Percentiles rank a stretch among this genome's conserved stretches.
These are phyloP conservation scores for Sporothrix humicola DNA, from an alignment of 2,329 filamentous ascomycete genomes.

Conservation along the genomic window DNA sequence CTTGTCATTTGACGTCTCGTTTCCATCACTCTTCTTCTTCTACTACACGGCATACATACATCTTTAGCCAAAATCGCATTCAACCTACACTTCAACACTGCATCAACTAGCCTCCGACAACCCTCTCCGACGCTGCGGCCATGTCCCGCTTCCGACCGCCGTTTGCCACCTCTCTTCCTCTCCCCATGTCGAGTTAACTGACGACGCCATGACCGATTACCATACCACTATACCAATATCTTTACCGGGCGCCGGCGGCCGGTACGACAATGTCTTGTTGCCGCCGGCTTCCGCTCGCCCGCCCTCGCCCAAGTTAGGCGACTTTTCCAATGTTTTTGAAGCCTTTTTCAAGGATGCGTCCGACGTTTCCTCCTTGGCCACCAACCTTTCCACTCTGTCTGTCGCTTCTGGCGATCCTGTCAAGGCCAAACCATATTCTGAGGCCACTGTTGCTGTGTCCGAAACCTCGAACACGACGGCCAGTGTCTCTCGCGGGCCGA, in stretches of 20 bases:
- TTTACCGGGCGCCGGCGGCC: slow-evolving; percentile 9
- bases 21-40: neutral
- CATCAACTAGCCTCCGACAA: neutral
- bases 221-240: neutral
- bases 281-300: slow-evolving; percentile 19
- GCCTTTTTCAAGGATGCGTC: slow-evolving; percentile 24
- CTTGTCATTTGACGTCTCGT: neutral
- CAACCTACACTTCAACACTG: neutral
- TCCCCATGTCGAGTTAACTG: slow-evolving; percentile 31
- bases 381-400: neutral
- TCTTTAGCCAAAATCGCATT: neutral
- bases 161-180: slow-evolving; percentile 25
- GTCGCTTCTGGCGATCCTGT: slow-evolving; percentile 12
- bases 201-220: slow-evolving; percentile 29
- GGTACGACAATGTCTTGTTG: neutral
- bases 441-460: neutral
- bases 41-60: neutral
- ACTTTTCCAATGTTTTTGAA: slow-evolving; percentile 34
- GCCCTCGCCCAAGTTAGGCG: slow-evolving; percentile 34
- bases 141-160: slow-evolving; percentile 34
- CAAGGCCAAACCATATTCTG: neutral
- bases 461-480: neutral
- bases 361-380: neutral
- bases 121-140: slow-evolving; percentile 29
- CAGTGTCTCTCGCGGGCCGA: neutral